Percentiles rank a stretch among this genome's conserved stretches.
These are phyloP conservation scores for Penicillium sp. DNA, from an alignment of 2,329 filamentous ascomycete species.

Conservation along the genomic window DNA sequence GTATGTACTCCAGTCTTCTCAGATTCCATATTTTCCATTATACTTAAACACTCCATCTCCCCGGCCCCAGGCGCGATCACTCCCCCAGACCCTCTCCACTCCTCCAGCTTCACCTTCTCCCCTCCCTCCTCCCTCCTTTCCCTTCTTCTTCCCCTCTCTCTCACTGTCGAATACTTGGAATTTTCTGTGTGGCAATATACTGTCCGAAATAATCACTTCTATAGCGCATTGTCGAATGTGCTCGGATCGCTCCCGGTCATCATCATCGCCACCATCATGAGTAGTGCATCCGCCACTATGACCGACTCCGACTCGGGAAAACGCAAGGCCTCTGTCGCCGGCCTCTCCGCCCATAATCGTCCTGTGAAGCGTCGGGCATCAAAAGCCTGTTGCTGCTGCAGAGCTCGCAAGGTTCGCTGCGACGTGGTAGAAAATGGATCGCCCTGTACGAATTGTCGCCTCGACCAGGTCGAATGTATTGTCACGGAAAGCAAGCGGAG, in stretches of 20 bases:
- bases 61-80: constrained; percentile 26
- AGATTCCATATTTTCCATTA: not conserved
- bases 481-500: constrained; percentile 81
- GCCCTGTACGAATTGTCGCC: constrained; percentile 82
- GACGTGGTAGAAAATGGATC: constrained; percentile 86
- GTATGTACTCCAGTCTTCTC: not conserved
- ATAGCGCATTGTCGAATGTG: constrained; percentile 16
- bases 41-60: constrained; percentile 37
- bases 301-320: constrained; percentile 48
- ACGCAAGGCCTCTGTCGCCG: constrained; percentile 60
- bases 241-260: constrained; percentile 20
- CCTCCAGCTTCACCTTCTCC: constrained; percentile 10
- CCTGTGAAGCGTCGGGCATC: constrained; percentile 83
- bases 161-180: not conserved
- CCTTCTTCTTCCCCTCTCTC: not conserved
- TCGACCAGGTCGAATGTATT: constrained; percentile 56
- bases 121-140: constrained; percentile 1
- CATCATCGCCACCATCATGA: constrained; percentile 14
- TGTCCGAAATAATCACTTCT: not conserved
- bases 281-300: constrained; percentile 25
- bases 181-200: constrained; percentile 4
- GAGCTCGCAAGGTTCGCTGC: constrained; percentile 87
- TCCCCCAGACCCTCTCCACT: constrained; percentile 28
- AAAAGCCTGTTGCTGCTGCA: constrained; percentile 85
- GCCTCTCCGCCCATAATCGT: constrained; percentile 55